Conservation (phyloP, 257 asterid species). For the Ajuga chamaepitys region DNA sequence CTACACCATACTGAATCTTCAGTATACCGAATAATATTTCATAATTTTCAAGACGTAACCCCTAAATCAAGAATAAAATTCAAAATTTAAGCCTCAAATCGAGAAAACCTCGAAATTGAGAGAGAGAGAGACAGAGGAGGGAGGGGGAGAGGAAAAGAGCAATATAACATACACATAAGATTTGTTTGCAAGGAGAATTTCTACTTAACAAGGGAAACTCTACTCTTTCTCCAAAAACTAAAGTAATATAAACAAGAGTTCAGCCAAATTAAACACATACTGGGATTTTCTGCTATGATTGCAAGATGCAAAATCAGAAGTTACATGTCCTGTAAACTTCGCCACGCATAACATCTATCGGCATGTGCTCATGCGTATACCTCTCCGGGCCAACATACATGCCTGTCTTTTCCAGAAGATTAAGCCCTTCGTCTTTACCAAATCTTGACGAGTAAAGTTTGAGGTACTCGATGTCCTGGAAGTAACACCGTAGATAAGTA, state of each 20-base stretch:
- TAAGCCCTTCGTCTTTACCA: slow-evolving; percentile 81
- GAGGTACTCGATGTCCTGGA: slow-evolving; percentile 83
- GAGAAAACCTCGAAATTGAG: no score
- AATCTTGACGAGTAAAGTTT: slow-evolving; percentile 71
- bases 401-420: slow-evolving; percentile 76
- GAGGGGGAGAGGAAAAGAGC: no score
- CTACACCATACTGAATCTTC: no score
- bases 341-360: slow-evolving; percentile 81
- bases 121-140: no score
- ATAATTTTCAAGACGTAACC: no score
- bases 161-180: no score
- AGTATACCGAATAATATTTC: no score
- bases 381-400: slow-evolving; percentile 83
- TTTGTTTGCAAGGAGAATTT: no score
- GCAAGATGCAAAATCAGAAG: slow-evolving; percentile 1
- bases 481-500: neutral
- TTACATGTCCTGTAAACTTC: slow-evolving; percentile 79
- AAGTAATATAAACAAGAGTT: neutral
- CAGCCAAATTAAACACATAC: neutral
- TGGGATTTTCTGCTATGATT: neutral
- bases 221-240: neutral
- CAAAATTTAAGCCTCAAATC: no score
- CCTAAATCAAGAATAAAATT: no score
- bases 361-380: slow-evolving; percentile 79
- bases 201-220: neutral